Conservation (phyloP, 768 basidiomycete species). For the Calocybe cyanea region DNA sequence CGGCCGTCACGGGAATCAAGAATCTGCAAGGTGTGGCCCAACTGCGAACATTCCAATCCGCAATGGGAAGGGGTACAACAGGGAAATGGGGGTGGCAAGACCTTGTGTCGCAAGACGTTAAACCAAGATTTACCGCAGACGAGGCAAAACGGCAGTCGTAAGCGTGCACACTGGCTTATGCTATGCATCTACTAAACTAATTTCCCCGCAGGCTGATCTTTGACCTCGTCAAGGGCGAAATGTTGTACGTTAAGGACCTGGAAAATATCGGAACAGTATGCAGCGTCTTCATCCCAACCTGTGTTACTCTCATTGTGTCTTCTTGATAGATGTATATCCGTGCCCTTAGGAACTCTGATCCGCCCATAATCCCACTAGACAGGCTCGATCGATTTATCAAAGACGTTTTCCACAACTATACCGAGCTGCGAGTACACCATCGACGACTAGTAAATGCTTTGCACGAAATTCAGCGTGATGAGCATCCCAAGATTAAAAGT, state of each 20-base stretch:
- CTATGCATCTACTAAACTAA: background rate
- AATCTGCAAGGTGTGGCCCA: constrained; percentile 78
- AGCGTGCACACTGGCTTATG: constrained; percentile 24
- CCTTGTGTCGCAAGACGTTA: constrained; percentile 63
- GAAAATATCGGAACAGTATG: constrained; percentile 80
- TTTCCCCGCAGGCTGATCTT: constrained; percentile 69
- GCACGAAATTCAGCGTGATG: constrained; percentile 83
- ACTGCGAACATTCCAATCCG: constrained; percentile 84
- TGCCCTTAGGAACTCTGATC: constrained; percentile 68
- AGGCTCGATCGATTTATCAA: constrained; percentile 72
- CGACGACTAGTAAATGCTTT: constrained; percentile 73
- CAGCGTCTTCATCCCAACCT: background rate
- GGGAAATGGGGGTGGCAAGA: constrained; percentile 90
- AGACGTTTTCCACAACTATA: constrained; percentile 88
- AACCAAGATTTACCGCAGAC: constrained; percentile 58
- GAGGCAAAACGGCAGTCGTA: constrained; percentile 86
- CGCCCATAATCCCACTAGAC: constrained; percentile 74
- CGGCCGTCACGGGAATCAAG: constrained; percentile 80
- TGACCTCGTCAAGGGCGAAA: constrained; percentile 93
- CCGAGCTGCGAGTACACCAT: constrained; percentile 73
- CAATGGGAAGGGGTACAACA: constrained; percentile 78
- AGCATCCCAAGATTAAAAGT: constrained; percentile 76
- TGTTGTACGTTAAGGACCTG: constrained; percentile 93
- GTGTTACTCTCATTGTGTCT: background rate
- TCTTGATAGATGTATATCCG: constrained; percentile 72